Evolutionary conservation across 1,284 basidiomycete genomes (phyloP).

Genomic region (Polyporus tsugae): DNA sequence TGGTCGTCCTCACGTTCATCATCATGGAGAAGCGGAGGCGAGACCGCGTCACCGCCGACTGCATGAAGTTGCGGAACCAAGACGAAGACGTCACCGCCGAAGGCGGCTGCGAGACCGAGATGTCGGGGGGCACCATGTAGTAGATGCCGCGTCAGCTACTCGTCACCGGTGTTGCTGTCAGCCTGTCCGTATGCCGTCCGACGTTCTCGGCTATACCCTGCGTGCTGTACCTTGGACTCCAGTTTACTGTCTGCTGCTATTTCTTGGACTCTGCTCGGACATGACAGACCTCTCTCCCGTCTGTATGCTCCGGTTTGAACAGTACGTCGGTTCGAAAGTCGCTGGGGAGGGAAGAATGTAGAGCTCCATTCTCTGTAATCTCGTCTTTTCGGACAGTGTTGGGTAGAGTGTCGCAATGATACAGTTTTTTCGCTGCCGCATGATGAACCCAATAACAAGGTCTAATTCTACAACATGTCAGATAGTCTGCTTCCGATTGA

Average conservation of each 20-base stretch:
- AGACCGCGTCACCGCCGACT: slow-evolving; percentile 44
- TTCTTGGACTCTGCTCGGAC: background rate
- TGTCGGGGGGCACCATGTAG: background rate
- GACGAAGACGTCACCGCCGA: slow-evolving; percentile 51
- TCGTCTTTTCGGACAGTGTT: background rate
- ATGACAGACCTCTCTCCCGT: background rate
- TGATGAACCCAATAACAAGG: slow-evolving; percentile 5
- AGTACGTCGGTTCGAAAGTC: background rate
- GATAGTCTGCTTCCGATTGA: slow-evolving; percentile 20
- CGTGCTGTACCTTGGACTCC: background rate
- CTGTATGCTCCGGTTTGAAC: background rate
- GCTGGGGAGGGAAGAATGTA: background rate
- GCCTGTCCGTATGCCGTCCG: too few relatives aligned
- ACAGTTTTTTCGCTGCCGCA: background rate
- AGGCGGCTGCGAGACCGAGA: slow-evolving; percentile 30
- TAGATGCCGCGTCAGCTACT: background rate
- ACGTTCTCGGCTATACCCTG: too few relatives aligned
- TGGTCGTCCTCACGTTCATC: slow-evolving; percentile 59
- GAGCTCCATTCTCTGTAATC: background rate
- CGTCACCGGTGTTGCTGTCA: background rate
- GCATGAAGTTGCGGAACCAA: slow-evolving; percentile 41
- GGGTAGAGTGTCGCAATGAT: background rate
- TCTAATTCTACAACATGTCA: slow-evolving; percentile 32
- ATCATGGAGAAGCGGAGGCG: slow-evolving; percentile 61
- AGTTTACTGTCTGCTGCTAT: background rate